Evolutionary conservation across 768 basidiomycete species (phyloP), one percentile per base, ranked within the genome.

Genomic region (Lactarius hengduanensis): DNA sequence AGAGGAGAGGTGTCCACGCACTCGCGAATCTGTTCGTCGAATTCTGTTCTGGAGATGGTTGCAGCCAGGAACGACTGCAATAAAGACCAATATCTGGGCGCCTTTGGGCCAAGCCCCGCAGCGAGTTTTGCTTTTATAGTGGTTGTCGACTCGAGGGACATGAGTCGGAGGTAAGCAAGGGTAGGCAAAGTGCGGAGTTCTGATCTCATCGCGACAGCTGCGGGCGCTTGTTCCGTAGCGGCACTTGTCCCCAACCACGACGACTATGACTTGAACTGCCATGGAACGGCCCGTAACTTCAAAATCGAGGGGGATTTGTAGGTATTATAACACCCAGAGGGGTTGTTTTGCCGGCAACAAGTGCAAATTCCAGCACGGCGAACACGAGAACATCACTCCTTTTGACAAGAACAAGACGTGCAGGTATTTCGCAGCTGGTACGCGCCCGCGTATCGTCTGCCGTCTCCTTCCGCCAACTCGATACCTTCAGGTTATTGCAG

Each of bases 361-460:
- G 7, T 94, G 91, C 85, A 92, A 90, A 79, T 94, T 92, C 75
- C 79, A 89, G 13, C 91, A 94, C 67, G 84, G 83, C 57, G 78
- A 80, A 30, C 71, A 78, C 71, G 74, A 81, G 74, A 71, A 75
- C 73, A 41, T 89, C 53, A 88, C 89, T 2, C 88, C 87, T 2
- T 90, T 84, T 71, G 91, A 93, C 77, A 80, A 85, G 75, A 77
- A 80, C 40, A 92, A 93, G 80, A 77, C 78, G 38, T 93, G 92
- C 78, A 81, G 74, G 63, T 90, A 81, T 77, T 91, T 83, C 64
- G 82, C 81, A 5, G 77, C 80, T 58, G 88, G 89, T 85, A 62
- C n/a, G 78, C 55, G 3, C 70, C 9, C 32, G 56, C 26, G 2
- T 43, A 6, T 55, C 32, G 10, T 53, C 50, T 22, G n/a, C 20